Percentiles rank a stretch among this genome's conserved stretches.
These are phyloP conservation scores for Ophiostoma pallidulum DNA, from an alignment of 2,329 filamentous ascomycete species.

Conservation along the genomic window DNA sequence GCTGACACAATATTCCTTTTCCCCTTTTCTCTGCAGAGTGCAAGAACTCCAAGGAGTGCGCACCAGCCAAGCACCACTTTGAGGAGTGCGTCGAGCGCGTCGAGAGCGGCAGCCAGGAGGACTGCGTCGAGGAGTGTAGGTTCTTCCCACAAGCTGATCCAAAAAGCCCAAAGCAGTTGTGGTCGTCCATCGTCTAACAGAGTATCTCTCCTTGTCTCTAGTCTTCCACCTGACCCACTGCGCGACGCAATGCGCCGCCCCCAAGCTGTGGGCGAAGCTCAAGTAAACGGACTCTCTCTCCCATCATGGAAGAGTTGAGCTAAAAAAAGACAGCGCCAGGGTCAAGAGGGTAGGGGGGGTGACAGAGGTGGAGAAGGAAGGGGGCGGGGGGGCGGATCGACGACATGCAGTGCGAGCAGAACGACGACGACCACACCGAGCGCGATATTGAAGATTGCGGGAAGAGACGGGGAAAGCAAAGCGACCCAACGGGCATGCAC, in stretches of 20 bases:
- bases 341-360: not conserved
- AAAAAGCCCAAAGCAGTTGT: too few species aligned
- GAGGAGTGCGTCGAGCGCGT: conserved; percentile 97
- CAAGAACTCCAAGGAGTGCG: conserved; percentile 75
- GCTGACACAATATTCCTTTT: too few species aligned
- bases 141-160: not conserved
- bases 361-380: not conserved
- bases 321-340: not conserved
- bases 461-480: too few species aligned
- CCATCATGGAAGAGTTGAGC: not conserved
- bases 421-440: too few species aligned
- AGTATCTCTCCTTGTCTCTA: conserved; percentile 32
- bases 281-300: conserved; percentile 49
- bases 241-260: conserved; percentile 82
- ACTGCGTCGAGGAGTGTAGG: conserved; percentile 99
- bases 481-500: too few species aligned
- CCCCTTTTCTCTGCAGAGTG: conserved; percentile 55
- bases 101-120: conserved; percentile 72
- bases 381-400: too few species aligned
- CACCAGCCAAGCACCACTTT: conserved; percentile 90
- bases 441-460: too few species aligned
- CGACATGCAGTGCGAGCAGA: too few species aligned
- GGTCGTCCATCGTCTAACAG: conserved; percentile 6
- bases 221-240: conserved; percentile 99
- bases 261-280: conserved; percentile 87